These are phyloP conservation scores for Apiospora saccharicola DNA, from an alignment of 2,329 filamentous ascomycete species.

Conservation along the genomic window DNA sequence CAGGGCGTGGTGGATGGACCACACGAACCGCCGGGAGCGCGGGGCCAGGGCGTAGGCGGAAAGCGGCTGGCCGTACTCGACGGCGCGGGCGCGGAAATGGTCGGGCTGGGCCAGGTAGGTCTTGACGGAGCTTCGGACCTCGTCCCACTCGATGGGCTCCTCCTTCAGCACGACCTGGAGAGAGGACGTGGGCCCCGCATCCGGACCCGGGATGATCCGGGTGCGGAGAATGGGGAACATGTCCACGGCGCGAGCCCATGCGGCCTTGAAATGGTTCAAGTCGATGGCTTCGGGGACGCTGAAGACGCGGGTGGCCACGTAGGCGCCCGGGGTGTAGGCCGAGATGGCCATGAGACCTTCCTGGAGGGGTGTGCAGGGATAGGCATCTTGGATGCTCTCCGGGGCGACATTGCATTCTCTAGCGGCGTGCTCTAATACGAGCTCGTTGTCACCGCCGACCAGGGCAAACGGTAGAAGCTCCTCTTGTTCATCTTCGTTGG, in stretches of 20 bases:
- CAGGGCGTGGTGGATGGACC: slow-evolving; percentile 25
- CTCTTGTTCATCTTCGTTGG: too few relatives aligned
- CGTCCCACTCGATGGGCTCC: not conserved
- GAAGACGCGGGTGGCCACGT: slow-evolving; percentile 34
- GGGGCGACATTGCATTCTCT: too few relatives aligned
- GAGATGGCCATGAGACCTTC: slow-evolving; percentile 41
- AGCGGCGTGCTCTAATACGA: too few relatives aligned
- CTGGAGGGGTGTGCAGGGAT: slow-evolving; percentile 40
- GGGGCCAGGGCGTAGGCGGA: too few relatives aligned
- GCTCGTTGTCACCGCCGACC: too few relatives aligned
- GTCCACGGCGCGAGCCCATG: not conserved
- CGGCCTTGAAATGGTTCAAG: not conserved
- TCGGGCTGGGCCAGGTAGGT: too few relatives aligned
- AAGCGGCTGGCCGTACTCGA: too few relatives aligned
- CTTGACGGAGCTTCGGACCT: too few relatives aligned
- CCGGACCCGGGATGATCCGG: not conserved
- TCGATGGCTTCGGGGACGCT: not conserved
- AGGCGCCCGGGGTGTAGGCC: slow-evolving; percentile 34
- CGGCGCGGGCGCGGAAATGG: not conserved
- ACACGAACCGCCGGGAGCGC: slow-evolving; percentile 15
- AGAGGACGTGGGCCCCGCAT: too few relatives aligned
- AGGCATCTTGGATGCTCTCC: not conserved
- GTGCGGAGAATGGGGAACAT: not conserved
- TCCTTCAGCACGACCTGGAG: not conserved
- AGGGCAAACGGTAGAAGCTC: too few relatives aligned